Evolutionary conservation across 352 stramenopile species (phyloP).

Genomic region (Phytophthora pluvialis): DNA sequence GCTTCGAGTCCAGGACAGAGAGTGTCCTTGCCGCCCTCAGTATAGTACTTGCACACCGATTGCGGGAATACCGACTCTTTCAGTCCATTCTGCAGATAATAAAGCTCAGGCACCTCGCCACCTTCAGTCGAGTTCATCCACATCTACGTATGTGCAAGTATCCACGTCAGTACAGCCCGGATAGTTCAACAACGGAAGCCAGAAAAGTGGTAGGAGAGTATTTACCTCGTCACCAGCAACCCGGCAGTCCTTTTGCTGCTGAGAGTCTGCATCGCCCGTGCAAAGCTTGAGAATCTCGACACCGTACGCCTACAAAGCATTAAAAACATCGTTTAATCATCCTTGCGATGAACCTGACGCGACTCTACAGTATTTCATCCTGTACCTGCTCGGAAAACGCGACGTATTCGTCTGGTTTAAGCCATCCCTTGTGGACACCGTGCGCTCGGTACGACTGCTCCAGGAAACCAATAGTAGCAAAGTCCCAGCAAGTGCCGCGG

Average conservation of each 20-base stretch:
- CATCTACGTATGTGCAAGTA: constrained; percentile 38
- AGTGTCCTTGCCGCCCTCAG: constrained; percentile 61
- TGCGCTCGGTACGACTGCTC: constrained; percentile 83
- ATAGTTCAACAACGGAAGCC: constrained; percentile 1
- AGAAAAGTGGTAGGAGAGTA: background rate
- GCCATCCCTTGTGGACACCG: constrained; percentile 70
- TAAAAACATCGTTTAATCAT: background rate
- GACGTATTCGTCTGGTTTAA: constrained; percentile 73
- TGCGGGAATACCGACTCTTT: constrained; percentile 77
- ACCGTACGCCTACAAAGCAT: constrained; percentile 58
- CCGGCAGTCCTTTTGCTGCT: constrained; percentile 72
- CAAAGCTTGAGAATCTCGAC: constrained; percentile 77
- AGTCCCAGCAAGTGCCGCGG: constrained; percentile 86
- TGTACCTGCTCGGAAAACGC: constrained; percentile 78
- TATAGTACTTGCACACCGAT: constrained; percentile 77
- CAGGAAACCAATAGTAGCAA: constrained; percentile 78
- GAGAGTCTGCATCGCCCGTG: constrained; percentile 61
- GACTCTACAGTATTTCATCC: background rate
- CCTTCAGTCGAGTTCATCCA: constrained; percentile 86
- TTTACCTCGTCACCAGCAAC: constrained; percentile 67
- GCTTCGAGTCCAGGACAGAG: constrained; percentile 68
- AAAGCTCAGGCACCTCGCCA: constrained; percentile 74
- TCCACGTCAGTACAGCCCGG: background rate
- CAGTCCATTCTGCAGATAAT: constrained; percentile 80
- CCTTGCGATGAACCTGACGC: background rate